Conservation (phyloP, 2,329 filamentous ascomycete genomes). For the Fusarium zealandicum region DNA sequence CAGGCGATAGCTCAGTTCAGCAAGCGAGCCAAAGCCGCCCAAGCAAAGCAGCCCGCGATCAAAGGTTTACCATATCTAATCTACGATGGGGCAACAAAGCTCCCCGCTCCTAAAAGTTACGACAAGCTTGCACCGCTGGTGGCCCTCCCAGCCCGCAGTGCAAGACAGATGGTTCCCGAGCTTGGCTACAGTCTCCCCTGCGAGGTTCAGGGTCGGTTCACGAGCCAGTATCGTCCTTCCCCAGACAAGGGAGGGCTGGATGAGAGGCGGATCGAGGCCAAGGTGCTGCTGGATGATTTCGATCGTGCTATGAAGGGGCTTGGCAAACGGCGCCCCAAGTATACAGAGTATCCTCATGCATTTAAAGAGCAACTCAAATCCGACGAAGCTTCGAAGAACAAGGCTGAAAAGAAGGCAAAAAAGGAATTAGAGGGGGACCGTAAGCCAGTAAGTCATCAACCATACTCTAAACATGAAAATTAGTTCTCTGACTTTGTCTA, state of each 20-base stretch:
- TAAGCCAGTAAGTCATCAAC: constrained; percentile 47
- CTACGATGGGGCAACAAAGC: constrained; percentile 50
- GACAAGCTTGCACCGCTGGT: constrained; percentile 55
- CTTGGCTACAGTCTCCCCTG: constrained; percentile 51
- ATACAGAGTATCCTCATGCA: constrained; percentile 56
- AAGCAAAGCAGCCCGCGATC: constrained; percentile 49
- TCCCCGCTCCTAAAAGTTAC: constrained; percentile 54
- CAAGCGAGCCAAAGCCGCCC: constrained; percentile 49
- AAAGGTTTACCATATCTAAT: constrained; percentile 50
- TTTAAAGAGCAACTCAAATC: constrained; percentile 57
- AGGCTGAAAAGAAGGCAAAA: constrained; percentile 55
- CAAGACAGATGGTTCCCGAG: constrained; percentile 50
- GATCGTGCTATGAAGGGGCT: constrained; percentile 51
- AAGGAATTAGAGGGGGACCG: constrained; percentile 52
- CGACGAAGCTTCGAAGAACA: constrained; percentile 55
- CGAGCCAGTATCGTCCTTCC: constrained; percentile 51
- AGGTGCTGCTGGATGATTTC: constrained; percentile 50
- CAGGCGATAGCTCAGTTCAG: constrained; percentile 48
- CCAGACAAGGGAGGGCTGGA: constrained; percentile 50
- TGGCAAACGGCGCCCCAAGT: constrained; percentile 54
- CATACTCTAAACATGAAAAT: neutral
- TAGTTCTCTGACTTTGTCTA: constrained; percentile 25
- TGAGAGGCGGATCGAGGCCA: constrained; percentile 52
- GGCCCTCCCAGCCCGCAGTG: constrained; percentile 50
- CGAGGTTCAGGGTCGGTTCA: constrained; percentile 54